Percentiles rank a stretch among this genome's conserved stretches.
Evolutionary conservation across 164 flowering plant species (phyloP).

Genomic region (Vitis labrusca): DNA sequence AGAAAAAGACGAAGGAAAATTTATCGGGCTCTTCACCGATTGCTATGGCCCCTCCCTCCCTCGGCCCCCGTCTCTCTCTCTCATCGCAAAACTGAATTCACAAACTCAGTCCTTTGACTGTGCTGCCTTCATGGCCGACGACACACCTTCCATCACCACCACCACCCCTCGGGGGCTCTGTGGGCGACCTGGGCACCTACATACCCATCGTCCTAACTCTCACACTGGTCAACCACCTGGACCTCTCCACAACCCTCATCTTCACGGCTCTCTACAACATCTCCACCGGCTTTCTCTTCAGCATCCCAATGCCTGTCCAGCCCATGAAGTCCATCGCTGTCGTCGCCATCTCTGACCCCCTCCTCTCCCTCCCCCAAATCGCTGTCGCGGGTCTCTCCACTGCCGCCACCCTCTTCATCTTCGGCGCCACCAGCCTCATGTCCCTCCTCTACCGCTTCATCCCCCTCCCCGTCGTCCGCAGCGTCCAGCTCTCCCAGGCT

Average conservation of each 20-base stretch:
- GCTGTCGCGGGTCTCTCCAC: slow-evolving; percentile 79
- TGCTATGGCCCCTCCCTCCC: too few species aligned
- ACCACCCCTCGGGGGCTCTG: too few species aligned
- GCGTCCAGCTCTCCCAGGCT: slow-evolving; percentile 89
- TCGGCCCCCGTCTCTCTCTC: too few species aligned
- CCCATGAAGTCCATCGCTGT: slow-evolving; percentile 97
- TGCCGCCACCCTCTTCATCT: slow-evolving; percentile 62
- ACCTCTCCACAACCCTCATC: slow-evolving; percentile 74
- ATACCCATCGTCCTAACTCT: slow-evolving; percentile 83
- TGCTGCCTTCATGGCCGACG: too few species aligned
- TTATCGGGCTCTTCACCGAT: too few species aligned
- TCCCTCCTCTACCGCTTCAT: slow-evolving; percentile 60
- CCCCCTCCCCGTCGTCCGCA: slow-evolving; percentile 84
- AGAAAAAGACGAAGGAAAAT: too few species aligned
- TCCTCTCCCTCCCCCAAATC: slow-evolving; percentile 64
- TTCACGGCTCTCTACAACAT: slow-evolving; percentile 83
- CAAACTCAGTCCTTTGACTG: too few species aligned
- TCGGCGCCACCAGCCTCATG: slow-evolving; percentile 86
- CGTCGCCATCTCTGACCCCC: slow-evolving; percentile 78
- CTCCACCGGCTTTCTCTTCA: slow-evolving; percentile 74
- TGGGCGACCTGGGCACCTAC: slow-evolving; percentile 60
- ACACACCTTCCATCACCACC: too few species aligned
- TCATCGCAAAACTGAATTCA: too few species aligned
- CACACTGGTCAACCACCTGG: slow-evolving; percentile 59
- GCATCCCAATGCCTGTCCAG: slow-evolving; percentile 92